Evolutionary conservation across 2,329 filamentous ascomycete species (phyloP).

Genomic region (Nigrograna mackinnonii): DNA sequence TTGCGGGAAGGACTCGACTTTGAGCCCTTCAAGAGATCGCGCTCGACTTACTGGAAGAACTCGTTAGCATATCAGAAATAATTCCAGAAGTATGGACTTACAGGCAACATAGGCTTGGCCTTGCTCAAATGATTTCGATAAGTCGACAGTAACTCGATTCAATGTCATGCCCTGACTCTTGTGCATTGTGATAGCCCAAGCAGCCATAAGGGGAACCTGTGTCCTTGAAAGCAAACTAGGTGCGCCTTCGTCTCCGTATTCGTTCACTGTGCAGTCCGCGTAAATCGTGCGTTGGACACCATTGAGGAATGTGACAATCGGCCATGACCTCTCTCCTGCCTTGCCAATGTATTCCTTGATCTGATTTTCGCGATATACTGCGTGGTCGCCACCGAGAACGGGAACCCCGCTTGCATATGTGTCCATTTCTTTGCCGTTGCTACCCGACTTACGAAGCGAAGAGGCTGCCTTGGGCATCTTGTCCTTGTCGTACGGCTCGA

Average conservation of each 20-base stretch:
- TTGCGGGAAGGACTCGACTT: constrained; percentile 37
- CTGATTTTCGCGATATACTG: constrained; percentile 38
- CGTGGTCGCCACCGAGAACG: constrained; percentile 35
- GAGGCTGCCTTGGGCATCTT: constrained; percentile 19
- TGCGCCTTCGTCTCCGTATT: constrained; percentile 50
- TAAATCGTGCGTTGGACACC: constrained; percentile 50
- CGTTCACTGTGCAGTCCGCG: constrained; percentile 54
- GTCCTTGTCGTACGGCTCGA: constrained; percentile 38
- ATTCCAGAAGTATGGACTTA: constrained; percentile 16
- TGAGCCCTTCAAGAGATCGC: constrained; percentile 55
- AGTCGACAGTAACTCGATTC: constrained; percentile 60
- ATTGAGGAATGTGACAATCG: constrained; percentile 59
- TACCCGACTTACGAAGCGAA: not conserved
- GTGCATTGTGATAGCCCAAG: constrained; percentile 67
- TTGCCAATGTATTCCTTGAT: constrained; percentile 40
- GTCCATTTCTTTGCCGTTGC: not conserved
- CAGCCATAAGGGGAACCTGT: constrained; percentile 63
- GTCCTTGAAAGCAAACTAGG: constrained; percentile 58
- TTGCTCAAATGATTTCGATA: constrained; percentile 56
- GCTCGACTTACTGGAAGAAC: constrained; percentile 54
- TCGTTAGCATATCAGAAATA: not conserved
- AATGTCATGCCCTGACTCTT: constrained; percentile 67
- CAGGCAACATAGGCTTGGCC: constrained; percentile 66
- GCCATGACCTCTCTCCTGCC: constrained; percentile 46
- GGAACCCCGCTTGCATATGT: not conserved